Evolutionary conservation across 2,329 filamentous ascomycete genomes (phyloP).

Genomic region (Arthrobotrys sphaeroides): DNA sequence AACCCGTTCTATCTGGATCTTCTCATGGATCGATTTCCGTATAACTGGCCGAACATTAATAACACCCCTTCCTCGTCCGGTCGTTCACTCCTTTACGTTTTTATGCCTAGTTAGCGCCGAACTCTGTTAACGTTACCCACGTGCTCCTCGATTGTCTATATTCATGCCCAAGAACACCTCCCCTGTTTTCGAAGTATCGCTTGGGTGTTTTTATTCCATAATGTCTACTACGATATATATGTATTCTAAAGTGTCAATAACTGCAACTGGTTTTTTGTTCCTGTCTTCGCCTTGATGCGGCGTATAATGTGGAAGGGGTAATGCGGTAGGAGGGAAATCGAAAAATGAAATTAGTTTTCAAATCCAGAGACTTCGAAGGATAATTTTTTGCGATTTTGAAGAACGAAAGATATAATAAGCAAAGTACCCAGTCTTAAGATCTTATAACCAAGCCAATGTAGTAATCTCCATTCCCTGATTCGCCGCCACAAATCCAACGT

Average conservation of each 20-base stretch:
- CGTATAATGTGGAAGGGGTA: too few species aligned
- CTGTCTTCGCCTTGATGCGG: too few species aligned
- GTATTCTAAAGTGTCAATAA: too few species aligned
- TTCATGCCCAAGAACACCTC: not conserved
- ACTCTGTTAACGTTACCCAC: constrained; percentile 32
- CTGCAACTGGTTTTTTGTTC: too few species aligned
- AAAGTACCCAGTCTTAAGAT: too few species aligned
- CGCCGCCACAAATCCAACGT: constrained; percentile 3
- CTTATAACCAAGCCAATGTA: not conserved
- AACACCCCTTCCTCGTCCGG: not conserved
- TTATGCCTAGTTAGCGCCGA: not conserved
- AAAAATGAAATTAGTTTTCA: too few species aligned
- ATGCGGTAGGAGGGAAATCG: too few species aligned
- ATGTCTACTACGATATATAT: too few species aligned
- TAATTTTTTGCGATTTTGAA: too few species aligned
- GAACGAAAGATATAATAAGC: too few species aligned
- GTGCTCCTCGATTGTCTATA: not conserved
- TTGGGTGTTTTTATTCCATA: not conserved
- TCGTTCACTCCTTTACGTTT: not conserved
- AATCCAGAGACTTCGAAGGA: too few species aligned
- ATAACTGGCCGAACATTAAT: not conserved
- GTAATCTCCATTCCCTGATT: constrained; percentile 11
- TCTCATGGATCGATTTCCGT: not conserved
- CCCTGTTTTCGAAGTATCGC: not conserved
- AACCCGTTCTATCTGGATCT: not conserved